phyloP scores from a whole-genome alignment of 2,329 filamentous ascomycete genomes.

The Pseudogymnoascus sp. region DNA sequence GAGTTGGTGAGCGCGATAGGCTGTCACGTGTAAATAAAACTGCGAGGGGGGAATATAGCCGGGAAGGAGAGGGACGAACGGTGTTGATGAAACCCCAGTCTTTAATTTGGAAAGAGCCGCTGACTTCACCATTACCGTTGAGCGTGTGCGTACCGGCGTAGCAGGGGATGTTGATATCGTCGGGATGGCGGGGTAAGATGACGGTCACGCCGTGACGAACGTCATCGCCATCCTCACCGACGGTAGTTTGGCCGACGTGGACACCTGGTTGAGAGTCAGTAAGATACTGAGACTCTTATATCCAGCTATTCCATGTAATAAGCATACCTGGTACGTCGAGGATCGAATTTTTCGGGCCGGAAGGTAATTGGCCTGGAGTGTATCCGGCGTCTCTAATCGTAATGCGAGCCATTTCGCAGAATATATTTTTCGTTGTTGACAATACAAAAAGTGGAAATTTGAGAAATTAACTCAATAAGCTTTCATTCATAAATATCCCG shows the following conservation, averaged over 20 bases:
- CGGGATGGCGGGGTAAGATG: slow-evolving; percentile 24
- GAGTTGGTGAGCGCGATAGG: slow-evolving; percentile 33
- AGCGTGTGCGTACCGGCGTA: slow-evolving; percentile 25
- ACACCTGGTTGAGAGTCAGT: slow-evolving; percentile 17
- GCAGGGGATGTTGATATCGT: slow-evolving; percentile 24
- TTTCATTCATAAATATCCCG: neutral
- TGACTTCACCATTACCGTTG: slow-evolving; percentile 28
- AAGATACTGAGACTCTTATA: neutral
- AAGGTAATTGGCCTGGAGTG: slow-evolving; percentile 21
- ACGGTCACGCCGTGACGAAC: slow-evolving; percentile 25
- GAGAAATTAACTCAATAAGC: neutral
- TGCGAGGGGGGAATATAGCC: neutral
- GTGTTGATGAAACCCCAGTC: slow-evolving; percentile 28
- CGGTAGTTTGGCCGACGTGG: slow-evolving; percentile 24
- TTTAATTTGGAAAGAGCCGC: slow-evolving; percentile 23
- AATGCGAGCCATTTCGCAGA: slow-evolving; percentile 16
- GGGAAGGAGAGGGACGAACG: slow-evolving; percentile 13
- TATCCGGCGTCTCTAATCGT: slow-evolving; percentile 25
- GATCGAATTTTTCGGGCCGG: slow-evolving; percentile 26
- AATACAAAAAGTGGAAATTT: neutral
- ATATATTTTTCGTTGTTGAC: neutral
- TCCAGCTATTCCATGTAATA: neutral
- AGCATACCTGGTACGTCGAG: slow-evolving; percentile 23
- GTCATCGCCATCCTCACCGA: slow-evolving; percentile 23
- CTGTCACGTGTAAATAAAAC: slow-evolving; percentile 13